A percentile compares a stretch with the other conserved stretches of the same genome.
Conservation (phyloP, 2,329 filamentous ascomycete species). For the Verticillium nonalfalfae region DNA sequence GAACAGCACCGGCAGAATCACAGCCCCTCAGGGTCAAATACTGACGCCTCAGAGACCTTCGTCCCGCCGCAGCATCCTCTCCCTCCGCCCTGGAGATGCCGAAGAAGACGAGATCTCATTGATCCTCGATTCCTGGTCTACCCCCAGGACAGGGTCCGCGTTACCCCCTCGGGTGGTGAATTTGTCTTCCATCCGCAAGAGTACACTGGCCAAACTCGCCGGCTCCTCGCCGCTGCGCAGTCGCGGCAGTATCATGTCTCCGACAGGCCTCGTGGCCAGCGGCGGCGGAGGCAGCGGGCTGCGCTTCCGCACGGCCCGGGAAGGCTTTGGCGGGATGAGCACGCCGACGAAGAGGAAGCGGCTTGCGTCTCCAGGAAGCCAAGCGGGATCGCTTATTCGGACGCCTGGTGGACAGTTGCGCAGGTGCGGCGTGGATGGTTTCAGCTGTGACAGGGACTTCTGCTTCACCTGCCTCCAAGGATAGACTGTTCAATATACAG, state of each 20-base stretch:
- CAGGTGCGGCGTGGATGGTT: slow-evolving; percentile 49
- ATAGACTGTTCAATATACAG: not conserved
- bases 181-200: not conserved
- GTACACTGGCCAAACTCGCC: not conserved
- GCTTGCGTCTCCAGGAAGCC: slow-evolving; percentile 11
- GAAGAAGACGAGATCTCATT: slow-evolving; percentile 31
- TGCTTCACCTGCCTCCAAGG: slow-evolving; percentile 50
- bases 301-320: not conserved
- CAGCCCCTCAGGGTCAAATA: slow-evolving; percentile 17
- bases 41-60: slow-evolving; percentile 13
- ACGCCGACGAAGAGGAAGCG: slow-evolving; percentile 3
- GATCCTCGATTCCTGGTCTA: slow-evolving; percentile 13
- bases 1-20: not conserved
- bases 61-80: slow-evolving; percentile 30
- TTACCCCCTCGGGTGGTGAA: not conserved
- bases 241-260: not conserved
- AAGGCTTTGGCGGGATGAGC: slow-evolving; percentile 2
- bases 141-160: not conserved
- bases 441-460: slow-evolving; percentile 49
- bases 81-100: slow-evolving; percentile 30
- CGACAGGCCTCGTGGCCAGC: not conserved
- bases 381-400: slow-evolving; percentile 21
- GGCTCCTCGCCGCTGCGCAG: not conserved
- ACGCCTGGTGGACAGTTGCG: slow-evolving; percentile 45
- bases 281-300: not conserved